Conservation (phyloP, 805 yeast species). For the Pichia membranifaciens region DNA sequence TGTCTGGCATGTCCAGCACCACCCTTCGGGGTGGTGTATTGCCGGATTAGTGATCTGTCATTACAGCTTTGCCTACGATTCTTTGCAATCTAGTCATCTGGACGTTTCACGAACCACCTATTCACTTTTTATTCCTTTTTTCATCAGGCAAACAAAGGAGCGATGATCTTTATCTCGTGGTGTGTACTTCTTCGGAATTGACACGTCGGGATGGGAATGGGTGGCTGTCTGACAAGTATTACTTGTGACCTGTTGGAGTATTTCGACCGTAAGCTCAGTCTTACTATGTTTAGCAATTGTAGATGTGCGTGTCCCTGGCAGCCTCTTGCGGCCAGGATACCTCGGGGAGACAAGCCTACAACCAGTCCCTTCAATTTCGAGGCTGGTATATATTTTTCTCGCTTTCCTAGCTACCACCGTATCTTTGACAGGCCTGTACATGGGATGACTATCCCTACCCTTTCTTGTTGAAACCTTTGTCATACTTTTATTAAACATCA, state of each 20-base stretch:
- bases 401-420: too few species aligned
- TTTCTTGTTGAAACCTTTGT: too few species aligned
- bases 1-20: too few species aligned
- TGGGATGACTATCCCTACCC: too few species aligned
- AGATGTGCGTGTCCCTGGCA: background rate
- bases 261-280: background rate
- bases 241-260: constrained; percentile 7
- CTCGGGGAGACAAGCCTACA: too few species aligned
- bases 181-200: constrained; percentile 14
- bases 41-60: constrained; percentile 15
- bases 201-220: constrained; percentile 12
- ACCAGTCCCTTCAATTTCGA: too few species aligned
- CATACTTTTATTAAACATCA: background rate
- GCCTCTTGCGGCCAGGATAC: too few species aligned
- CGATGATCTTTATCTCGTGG: constrained; percentile 82
- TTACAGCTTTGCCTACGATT: constrained; percentile 69
- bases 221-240: constrained; percentile 16
- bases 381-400: too few species aligned
- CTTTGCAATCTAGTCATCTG: constrained; percentile 89
- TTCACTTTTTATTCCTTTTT: constrained; percentile 19
- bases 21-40: background rate
- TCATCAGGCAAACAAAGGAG: constrained; percentile 56
- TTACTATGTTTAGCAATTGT: background rate
- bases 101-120: constrained; percentile 12
- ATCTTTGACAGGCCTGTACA: too few species aligned